A percentile compares a stretch with the other conserved stretches of the same genome.
phyloP scores from a whole-genome alignment of 225 moss, liverwort and hornwort species.

The Physcomitrium patens region DNA sequence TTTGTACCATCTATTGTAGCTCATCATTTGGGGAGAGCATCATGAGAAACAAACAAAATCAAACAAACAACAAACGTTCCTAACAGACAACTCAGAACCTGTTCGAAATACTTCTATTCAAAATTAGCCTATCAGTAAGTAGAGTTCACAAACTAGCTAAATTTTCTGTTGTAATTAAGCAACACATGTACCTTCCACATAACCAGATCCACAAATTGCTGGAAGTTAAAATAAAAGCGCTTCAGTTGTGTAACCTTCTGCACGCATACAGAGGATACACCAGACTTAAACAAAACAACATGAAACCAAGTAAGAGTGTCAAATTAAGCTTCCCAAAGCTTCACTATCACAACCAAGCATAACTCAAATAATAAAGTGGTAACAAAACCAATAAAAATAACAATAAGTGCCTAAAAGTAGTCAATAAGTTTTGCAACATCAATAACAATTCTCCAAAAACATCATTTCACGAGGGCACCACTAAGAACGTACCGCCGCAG shows the following conservation, averaged over 20 bases:
- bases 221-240: conserved; percentile 87
- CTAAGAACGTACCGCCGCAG: conserved; percentile 47
- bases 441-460: neutral
- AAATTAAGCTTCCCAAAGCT: neutral
- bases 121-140: neutral
- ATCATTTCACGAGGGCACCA: neutral
- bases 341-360: neutral
- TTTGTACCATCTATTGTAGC: neutral
- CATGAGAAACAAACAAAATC: neutral
- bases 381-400: too few species aligned
- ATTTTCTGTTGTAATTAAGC: neutral
- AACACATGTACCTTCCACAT: conserved; percentile 83
- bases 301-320: neutral
- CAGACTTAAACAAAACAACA: neutral
- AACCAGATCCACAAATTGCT: conserved; percentile 81
- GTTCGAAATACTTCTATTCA: too few species aligned
- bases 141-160: conserved; percentile 9
- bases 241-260: conserved; percentile 76
- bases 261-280: conserved; percentile 23
- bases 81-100: too few species aligned
- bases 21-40: too few species aligned
- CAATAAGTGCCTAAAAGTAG: too few species aligned
- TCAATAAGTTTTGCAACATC: neutral
- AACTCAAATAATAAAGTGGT: neutral
- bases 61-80: neutral